Evolutionary conservation across 768 basidiomycete genomes (phyloP).

Genomic region (Harrya chromipes): DNA sequence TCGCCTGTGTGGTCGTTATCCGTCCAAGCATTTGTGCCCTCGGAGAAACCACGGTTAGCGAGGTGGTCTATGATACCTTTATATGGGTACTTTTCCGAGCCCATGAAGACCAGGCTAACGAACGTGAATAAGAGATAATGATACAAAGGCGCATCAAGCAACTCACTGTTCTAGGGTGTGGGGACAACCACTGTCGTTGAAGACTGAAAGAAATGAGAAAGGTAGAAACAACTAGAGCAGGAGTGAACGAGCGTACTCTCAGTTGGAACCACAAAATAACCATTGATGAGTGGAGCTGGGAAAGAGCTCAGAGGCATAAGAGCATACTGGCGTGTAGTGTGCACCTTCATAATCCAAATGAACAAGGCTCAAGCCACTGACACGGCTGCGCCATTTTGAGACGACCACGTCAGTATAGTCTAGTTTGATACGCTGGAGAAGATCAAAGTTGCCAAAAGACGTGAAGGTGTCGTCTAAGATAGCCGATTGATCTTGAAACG

Average conservation of each 20-base stretch:
- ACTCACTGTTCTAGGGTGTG: conserved; percentile 94
- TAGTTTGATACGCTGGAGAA: conserved; percentile 70
- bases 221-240: not conserved
- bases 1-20: conserved; percentile 80
- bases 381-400: conserved; percentile 85
- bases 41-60: conserved; percentile 90
- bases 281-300: conserved; percentile 82
- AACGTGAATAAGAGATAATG: conserved; percentile 1
- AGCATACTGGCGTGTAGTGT: conserved; percentile 13
- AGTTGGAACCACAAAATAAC: conserved; percentile 86
- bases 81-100: conserved; percentile 92
- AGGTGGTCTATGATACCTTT: conserved; percentile 95
- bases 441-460: conserved; percentile 77
- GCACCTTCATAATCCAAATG: conserved; percentile 88
- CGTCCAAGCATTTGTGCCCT: conserved; percentile 97
- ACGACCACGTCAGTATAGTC: conserved; percentile 76
- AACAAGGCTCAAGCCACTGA: conserved; percentile 85
- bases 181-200: conserved; percentile 92
- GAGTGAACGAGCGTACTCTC: conserved; percentile 59
- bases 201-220: conserved; percentile 50
- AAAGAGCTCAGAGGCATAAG: conserved; percentile 14
- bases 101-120: conserved; percentile 84
- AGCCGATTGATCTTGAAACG: conserved; percentile 17
- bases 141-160: not conserved
- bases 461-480: conserved; percentile 22